phyloP scores from a whole-genome alignment of 441 rosid genomes.

The Eutrema salsugineum region DNA sequence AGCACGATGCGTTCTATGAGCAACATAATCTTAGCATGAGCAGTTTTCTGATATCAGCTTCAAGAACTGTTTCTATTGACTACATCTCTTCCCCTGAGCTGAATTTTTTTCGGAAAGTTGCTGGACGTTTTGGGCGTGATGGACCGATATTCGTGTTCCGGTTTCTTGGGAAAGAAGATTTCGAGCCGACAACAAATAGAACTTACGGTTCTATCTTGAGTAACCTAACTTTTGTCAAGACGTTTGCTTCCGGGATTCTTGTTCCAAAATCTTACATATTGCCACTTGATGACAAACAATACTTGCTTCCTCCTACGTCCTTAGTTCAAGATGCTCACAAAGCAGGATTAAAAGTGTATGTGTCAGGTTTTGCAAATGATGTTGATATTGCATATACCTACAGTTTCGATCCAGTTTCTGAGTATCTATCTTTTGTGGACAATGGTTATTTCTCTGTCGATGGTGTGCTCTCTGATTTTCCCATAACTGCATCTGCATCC shows the following conservation, averaged over 20 bases:
- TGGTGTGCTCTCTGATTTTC: constrained; percentile 81
- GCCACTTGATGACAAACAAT: constrained; percentile 41
- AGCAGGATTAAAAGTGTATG: constrained; percentile 70
- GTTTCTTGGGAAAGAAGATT: not conserved
- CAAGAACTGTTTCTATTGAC: not conserved
- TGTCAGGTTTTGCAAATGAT: constrained; percentile 75
- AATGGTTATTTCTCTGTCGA: constrained; percentile 78
- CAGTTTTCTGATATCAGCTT: not conserved
- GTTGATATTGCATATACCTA: constrained; percentile 55
- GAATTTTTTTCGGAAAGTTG: not conserved
- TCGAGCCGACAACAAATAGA: constrained; percentile 60
- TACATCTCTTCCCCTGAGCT: constrained; percentile 6
- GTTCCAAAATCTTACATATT: constrained; percentile 72
- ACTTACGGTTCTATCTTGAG: constrained; percentile 47
- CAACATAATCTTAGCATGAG: not conserved
- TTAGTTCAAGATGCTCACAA: constrained; percentile 77
- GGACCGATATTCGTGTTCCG: not conserved
- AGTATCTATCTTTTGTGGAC: constrained; percentile 60
- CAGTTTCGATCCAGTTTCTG: constrained; percentile 74
- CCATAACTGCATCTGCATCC: constrained; percentile 68
- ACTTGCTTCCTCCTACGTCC: constrained; percentile 49
- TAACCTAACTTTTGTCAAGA: constrained; percentile 68
- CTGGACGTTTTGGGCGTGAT: not conserved
- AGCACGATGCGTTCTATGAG: not conserved
- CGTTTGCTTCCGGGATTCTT: constrained; percentile 84